These are phyloP conservation scores for Penicillium crustosum DNA, from an alignment of 2,329 filamentous ascomycete species.

Conservation along the genomic window DNA sequence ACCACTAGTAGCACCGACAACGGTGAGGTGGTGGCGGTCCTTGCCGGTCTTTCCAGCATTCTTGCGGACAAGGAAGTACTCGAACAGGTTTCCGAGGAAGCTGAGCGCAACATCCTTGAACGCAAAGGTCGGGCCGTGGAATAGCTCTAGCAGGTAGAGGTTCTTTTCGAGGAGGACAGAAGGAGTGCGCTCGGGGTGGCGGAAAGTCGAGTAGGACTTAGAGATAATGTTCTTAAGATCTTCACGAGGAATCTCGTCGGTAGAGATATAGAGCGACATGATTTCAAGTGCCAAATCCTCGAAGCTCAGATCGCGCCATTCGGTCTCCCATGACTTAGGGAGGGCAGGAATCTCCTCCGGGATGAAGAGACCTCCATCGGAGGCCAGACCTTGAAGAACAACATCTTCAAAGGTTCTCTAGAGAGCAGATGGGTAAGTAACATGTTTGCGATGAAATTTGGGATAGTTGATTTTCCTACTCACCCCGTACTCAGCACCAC, in stretches of 20 bases:
- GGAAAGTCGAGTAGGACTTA: conserved; percentile 87
- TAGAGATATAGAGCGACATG: conserved; percentile 82
- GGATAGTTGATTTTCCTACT: conserved; percentile 12
- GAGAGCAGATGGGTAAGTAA: conserved; percentile 48
- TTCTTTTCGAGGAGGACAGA: conserved; percentile 71
- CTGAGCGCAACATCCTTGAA: conserved; percentile 96
- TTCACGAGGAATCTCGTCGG: conserved; percentile 72
- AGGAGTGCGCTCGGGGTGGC: conserved; percentile 62
- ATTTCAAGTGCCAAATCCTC: conserved; percentile 67
- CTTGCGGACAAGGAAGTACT: conserved; percentile 49
- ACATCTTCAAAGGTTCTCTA: conserved; percentile 66
- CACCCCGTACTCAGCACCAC: conserved; percentile 35
- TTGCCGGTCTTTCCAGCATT: conserved; percentile 46
- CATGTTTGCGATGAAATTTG: not conserved
- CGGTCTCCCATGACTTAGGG: conserved; percentile 12
- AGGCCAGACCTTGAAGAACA: conserved; percentile 82
- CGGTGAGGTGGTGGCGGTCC: conserved; percentile 76
- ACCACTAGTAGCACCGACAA: conserved; percentile 82
- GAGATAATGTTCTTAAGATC: conserved; percentile 83
- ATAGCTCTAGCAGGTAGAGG: conserved; percentile 85
- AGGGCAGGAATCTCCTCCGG: conserved; percentile 57
- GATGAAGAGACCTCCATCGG: conserved; percentile 85
- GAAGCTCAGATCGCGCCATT: conserved; percentile 1
- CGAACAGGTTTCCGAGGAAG: conserved; percentile 87
- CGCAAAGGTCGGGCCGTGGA: conserved; percentile 92